A percentile compares a stretch with the other conserved stretches of the same genome.
These are phyloP conservation scores for Umbilicus rupestris DNA, from an alignment of 164 flowering plant species.

Conservation along the genomic window DNA sequence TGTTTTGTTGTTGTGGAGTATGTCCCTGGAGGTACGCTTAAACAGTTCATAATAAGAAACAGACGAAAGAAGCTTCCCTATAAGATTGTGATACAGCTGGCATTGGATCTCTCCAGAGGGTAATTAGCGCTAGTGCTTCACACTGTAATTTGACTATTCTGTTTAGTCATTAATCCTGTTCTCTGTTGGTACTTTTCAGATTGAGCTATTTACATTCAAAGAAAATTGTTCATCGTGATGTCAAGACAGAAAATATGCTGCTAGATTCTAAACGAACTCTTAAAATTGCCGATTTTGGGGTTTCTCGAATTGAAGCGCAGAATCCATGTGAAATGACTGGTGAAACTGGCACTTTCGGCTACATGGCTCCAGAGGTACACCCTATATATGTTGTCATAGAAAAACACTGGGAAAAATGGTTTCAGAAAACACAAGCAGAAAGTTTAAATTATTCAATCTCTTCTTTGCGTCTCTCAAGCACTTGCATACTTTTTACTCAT, in stretches of 20 bases:
- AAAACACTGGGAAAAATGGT: too few species aligned
- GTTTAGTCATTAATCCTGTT: background rate
- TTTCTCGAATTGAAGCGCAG: conserved; percentile 15
- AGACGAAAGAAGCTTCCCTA: conserved; percentile 5
- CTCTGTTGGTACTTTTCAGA: background rate
- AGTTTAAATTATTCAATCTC: too few species aligned
- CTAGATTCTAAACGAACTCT: conserved; percentile 10
- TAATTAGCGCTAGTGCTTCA: background rate
- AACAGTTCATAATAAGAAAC: conserved; percentile 10
- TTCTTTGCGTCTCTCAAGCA: background rate
- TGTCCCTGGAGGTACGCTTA: conserved; percentile 7
- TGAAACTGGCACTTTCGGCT: conserved; percentile 13
- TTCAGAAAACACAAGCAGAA: too few species aligned
- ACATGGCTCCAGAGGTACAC: conserved; percentile 21
- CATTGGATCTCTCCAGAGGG: conserved; percentile 12
- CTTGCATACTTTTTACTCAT: background rate
- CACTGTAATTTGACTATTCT: background rate
- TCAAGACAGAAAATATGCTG: conserved; percentile 9
- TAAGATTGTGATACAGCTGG: conserved; percentile 7
- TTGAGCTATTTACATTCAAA: conserved; percentile 21
- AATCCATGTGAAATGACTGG: conserved; percentile 20
- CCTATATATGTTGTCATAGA: background rate
- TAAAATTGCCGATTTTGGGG: conserved; percentile 22
- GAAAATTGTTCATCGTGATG: conserved; percentile 24
- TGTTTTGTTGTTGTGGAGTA: conserved; percentile 9